These are phyloP conservation scores for Paxillus involutus DNA, from an alignment of 768 basidiomycete genomes.

Conservation along the genomic window DNA sequence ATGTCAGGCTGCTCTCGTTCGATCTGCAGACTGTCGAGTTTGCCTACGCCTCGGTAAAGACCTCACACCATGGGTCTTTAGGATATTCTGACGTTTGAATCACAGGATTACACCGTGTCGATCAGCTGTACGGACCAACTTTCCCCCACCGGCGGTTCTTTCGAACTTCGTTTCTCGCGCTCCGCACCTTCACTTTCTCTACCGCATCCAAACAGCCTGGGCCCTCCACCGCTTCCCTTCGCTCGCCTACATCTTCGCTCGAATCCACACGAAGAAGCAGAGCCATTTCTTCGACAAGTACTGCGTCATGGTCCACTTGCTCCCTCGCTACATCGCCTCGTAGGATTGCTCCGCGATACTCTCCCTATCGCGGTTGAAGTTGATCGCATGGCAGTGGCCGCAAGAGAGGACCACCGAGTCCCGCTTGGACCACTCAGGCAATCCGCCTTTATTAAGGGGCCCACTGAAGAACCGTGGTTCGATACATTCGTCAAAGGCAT, in stretches of 20 bases:
- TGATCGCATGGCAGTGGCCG: conserved; percentile 46
- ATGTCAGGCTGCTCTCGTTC: conserved; percentile 83
- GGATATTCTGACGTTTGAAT: not conserved
- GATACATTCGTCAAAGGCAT: conserved; percentile 78
- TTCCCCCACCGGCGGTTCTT: conserved; percentile 65
- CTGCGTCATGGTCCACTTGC: conserved; percentile 69
- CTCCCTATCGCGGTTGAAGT: conserved; percentile 75
- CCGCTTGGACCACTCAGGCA: conserved; percentile 10
- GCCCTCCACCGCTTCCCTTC: conserved; percentile 33
- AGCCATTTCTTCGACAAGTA: conserved; percentile 70
- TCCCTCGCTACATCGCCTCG: conserved; percentile 63
- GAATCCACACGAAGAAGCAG: conserved; percentile 81
- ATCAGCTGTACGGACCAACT: conserved; percentile 80
- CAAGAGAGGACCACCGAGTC: conserved; percentile 26
- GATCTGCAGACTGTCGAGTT: conserved; percentile 93
- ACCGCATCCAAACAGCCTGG: conserved; percentile 18
- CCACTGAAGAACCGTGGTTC: conserved; percentile 35
- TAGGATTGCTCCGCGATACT: conserved; percentile 71
- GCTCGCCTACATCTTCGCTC: conserved; percentile 20
- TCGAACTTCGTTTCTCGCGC: conserved; percentile 73
- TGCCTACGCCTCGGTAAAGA: conserved; percentile 63
- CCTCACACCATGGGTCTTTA: not conserved
- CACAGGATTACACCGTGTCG: conserved; percentile 72
- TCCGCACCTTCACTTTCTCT: conserved; percentile 15
- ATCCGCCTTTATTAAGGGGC: conserved; percentile 2